Evolutionary conservation across 2,329 filamentous ascomycete genomes (phyloP), one percentile per base, ranked within the genome.

Genomic region (Hymenoscyphus fructigenus): DNA sequence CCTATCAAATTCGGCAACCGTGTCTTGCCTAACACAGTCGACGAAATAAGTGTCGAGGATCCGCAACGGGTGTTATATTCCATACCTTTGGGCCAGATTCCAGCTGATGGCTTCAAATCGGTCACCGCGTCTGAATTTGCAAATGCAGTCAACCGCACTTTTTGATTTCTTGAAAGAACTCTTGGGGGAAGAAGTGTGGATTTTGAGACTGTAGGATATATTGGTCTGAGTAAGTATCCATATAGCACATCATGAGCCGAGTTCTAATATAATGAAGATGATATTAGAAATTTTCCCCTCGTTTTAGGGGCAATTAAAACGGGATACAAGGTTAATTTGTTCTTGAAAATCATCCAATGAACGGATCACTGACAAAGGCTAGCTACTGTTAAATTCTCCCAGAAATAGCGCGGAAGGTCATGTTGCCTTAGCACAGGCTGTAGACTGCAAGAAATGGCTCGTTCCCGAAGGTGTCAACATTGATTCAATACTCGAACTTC

Each of bases 181-280:
- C 26, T 72, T 15, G 69, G 69, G 5, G 34, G 34, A 36, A 34
- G 20, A n/a, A 59, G 63, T 38, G 34, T 67, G 34, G 57, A 63
- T n/a, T 78, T 78, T 59, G 78, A 77, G 1, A 81, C 79, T 0
- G 74, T 83, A 34, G 78, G 79, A 1, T 83, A 81, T 68, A 77
- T 83, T 61, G 81, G 80, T 12, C 23, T 17, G 6, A 64, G 34
- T 36, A 36, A 36, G 34, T 12, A 36, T 36, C 12, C 12, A 36
- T 6, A 10, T 9, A 36, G 34, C 9, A 2, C 10, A 36, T 36
- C 10, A 14, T 2, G 12, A 1, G 12, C 34, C 34, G 34, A 6
- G 34, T 36, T 36, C 34, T 36, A 36, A 36, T 9, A 36, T 9
- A 36, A 36, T 9, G 34, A 36, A 36, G 34, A 64, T 61, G 62